Conservation (phyloP, 1,139 yeast species). For the Magnusiomyces tetraspermus region DNA sequence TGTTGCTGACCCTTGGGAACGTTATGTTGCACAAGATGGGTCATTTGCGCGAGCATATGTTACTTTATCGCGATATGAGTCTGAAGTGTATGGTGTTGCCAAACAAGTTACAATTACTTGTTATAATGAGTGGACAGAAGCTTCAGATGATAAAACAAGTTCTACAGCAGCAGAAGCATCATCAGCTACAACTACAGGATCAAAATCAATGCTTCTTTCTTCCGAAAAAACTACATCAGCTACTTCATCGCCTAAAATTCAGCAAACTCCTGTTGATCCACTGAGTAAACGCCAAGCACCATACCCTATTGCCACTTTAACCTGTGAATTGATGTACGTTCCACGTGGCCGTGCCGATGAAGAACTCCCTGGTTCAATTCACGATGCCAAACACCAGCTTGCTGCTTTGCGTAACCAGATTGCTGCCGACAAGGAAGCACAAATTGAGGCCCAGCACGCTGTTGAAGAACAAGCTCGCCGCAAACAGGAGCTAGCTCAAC, state of each 20-base stretch:
- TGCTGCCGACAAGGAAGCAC: no score
- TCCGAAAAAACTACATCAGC: no score
- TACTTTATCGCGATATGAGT: conserved; percentile 50
- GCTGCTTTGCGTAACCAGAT: background rate
- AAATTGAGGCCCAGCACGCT: no score
- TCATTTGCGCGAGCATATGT: conserved; percentile 74
- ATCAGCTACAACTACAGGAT: background rate
- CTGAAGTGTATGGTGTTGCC: conserved; percentile 45
- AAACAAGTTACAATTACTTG: conserved; percentile 49
- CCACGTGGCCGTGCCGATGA: conserved; percentile 44
- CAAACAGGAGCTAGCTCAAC: background rate
- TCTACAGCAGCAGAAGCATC: no score
- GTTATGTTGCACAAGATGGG: conserved; percentile 61
- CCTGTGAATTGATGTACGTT: conserved; percentile 61
- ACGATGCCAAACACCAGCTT: conserved; percentile 32
- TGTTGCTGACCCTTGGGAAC: conserved; percentile 3
- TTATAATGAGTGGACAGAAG: conserved; percentile 67
- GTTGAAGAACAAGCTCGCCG: no score
- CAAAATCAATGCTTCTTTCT: background rate
- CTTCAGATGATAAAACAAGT: no score
- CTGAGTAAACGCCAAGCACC: conserved; percentile 38
- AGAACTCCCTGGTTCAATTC: conserved; percentile 45
- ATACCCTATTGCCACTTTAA: conserved; percentile 53
- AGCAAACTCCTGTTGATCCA: conserved; percentile 3
- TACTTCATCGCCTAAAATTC: no score